A percentile compares a stretch with the other conserved stretches of the same genome.
Evolutionary conservation across 768 basidiomycete species (phyloP).

Genomic region (Termitomyces sp.): DNA sequence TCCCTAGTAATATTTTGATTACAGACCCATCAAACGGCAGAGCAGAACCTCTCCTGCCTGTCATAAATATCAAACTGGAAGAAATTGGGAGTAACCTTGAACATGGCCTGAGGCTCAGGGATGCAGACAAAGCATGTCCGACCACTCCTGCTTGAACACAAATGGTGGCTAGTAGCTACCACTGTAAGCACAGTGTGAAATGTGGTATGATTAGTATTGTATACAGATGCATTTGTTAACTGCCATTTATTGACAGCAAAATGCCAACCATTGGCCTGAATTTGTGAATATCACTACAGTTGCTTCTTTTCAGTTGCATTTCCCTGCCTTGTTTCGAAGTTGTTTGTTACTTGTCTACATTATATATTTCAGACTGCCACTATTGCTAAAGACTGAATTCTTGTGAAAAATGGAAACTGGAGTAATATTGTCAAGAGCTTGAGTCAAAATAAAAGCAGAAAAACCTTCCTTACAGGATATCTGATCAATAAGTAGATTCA

Average conservation of each 20-base stretch:
- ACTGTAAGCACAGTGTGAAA: neutral
- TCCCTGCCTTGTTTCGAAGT: too few species aligned
- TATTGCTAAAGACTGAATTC: too few species aligned
- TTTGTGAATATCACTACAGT: neutral
- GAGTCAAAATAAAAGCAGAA: too few species aligned
- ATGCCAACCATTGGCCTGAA: neutral
- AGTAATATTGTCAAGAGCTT: too few species aligned
- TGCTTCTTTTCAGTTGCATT: neutral
- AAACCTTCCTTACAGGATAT: too few species aligned
- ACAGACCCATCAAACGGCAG: neutral
- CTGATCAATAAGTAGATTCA: too few species aligned
- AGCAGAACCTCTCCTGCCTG: neutral
- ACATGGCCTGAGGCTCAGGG: neutral
- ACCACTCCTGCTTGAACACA: neutral
- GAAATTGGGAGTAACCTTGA: neutral
- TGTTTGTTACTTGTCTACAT: too few species aligned
- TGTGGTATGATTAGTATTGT: neutral
- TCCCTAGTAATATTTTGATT: neutral
- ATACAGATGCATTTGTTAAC: neutral
- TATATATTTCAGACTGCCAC: too few species aligned
- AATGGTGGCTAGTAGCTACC: neutral
- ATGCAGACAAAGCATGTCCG: neutral
- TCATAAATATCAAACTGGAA: neutral
- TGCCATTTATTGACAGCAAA: neutral
- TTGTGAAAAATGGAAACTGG: too few species aligned